Conservation (phyloP, 345 rosid genomes). For the Salix brachista region DNA sequence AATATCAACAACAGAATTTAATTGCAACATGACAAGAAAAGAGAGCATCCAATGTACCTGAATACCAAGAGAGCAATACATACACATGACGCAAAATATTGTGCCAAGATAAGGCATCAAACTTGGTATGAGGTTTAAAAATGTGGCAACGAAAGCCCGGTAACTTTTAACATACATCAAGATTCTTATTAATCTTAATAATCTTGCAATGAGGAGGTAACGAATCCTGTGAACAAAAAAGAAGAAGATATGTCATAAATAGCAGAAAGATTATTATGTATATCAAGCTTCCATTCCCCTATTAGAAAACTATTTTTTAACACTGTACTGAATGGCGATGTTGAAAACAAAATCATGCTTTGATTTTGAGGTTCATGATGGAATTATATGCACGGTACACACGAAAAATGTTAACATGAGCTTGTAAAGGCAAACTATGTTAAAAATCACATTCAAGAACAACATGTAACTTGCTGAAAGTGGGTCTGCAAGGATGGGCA, state of each 20-base stretch:
- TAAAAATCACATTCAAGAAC: too few relatives aligned
- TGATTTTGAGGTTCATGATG: background rate
- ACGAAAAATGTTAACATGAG: too few relatives aligned
- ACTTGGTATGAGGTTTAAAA: constrained; percentile 87
- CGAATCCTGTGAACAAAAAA: constrained; percentile 70
- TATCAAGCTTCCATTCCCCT: background rate
- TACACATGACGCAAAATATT: constrained; percentile 76
- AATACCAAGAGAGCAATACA: constrained; percentile 89
- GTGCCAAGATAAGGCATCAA: constrained; percentile 92
- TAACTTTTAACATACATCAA: constrained; percentile 69
- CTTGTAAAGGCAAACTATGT: too few relatives aligned
- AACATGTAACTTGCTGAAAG: too few relatives aligned
- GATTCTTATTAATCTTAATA: constrained; percentile 84
- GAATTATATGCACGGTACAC: too few relatives aligned
- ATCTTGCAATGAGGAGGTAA: constrained; percentile 91
- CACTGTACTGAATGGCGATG: background rate
- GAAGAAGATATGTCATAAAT: background rate
- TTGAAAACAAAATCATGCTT: background rate
- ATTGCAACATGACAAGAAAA: background rate
- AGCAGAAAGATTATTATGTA: background rate
- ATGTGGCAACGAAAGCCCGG: constrained; percentile 88
- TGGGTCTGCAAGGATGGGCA: too few relatives aligned
- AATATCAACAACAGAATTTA: background rate
- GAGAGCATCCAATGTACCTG: constrained; percentile 49
- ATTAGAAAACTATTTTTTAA: background rate